These are phyloP conservation scores for Aspergillus costaricaensis DNA, from an alignment of 2,329 filamentous ascomycete genomes.

Conservation along the genomic window DNA sequence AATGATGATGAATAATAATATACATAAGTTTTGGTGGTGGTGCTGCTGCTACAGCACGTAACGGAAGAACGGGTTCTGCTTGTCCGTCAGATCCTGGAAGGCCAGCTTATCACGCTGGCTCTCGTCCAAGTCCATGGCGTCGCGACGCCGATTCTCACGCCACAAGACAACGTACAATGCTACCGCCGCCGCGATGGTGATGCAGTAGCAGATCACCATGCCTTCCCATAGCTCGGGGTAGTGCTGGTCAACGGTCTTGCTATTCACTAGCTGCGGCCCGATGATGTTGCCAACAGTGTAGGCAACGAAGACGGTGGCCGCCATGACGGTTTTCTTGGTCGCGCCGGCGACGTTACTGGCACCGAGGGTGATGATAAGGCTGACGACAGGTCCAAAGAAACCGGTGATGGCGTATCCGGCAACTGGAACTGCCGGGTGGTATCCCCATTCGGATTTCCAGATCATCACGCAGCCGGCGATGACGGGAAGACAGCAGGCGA, in stretches of 20 bases:
- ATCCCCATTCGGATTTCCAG: slow-evolving; percentile 67
- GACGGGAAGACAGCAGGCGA: slow-evolving; percentile 69
- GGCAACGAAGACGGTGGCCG: slow-evolving; percentile 71
- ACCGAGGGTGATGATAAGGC: slow-evolving; percentile 58
- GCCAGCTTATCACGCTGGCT: slow-evolving; percentile 64
- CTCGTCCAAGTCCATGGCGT: slow-evolving; percentile 56
- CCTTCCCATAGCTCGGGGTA: slow-evolving; percentile 73
- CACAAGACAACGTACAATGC: slow-evolving; percentile 61
- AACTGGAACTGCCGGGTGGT: slow-evolving; percentile 66
- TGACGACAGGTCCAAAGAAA: slow-evolving; percentile 71
- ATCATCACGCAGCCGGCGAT: slow-evolving; percentile 74
- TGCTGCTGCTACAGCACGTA: slow-evolving; percentile 54
- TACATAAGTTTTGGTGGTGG: neutral
- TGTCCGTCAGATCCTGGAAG: slow-evolving; percentile 69
- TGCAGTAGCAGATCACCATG: slow-evolving; percentile 67
- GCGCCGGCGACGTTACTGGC: slow-evolving; percentile 73
- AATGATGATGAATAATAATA: neutral
- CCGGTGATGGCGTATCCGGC: slow-evolving; percentile 72
- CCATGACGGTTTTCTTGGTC: slow-evolving; percentile 77
- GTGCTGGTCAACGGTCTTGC: slow-evolving; percentile 64
- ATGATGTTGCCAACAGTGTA: slow-evolving; percentile 78
- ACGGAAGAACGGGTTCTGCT: slow-evolving; percentile 67
- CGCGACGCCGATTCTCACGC: slow-evolving; percentile 59
- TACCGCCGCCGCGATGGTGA: slow-evolving; percentile 62
- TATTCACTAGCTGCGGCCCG: slow-evolving; percentile 70